phyloP scores from a whole-genome alignment of 768 basidiomycete species.

The Hemileccinum impolitum region DNA sequence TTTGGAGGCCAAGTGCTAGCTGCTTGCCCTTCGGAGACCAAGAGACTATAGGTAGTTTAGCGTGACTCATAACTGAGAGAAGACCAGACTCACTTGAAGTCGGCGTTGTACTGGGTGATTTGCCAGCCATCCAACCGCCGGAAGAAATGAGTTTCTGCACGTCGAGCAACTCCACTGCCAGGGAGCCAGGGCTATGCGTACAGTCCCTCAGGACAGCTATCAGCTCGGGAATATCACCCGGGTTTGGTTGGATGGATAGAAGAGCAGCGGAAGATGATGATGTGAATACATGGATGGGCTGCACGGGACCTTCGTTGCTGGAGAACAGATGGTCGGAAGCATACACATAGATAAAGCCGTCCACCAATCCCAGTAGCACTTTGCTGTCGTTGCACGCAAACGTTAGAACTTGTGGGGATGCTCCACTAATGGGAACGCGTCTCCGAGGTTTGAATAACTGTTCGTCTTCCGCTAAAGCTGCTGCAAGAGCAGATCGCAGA shows the following conservation, averaged over 20 bases:
- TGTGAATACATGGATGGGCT: constrained; percentile 48
- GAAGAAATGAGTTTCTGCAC: constrained; percentile 43
- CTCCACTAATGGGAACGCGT: constrained; percentile 40
- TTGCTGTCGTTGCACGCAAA: constrained; percentile 61
- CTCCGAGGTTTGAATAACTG: constrained; percentile 51
- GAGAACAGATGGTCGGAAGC: constrained; percentile 53
- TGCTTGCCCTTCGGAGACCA: constrained; percentile 91
- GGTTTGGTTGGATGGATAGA: constrained; percentile 61
- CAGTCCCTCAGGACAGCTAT: constrained; percentile 56
- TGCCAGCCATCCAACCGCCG: constrained; percentile 54
- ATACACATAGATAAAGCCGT: constrained; percentile 59
- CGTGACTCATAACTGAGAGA: neutral
- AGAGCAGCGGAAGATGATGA: constrained; percentile 42
- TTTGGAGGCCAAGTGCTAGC: constrained; percentile 67
- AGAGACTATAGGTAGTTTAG: constrained; percentile 47
- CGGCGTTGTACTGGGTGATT: constrained; percentile 48
- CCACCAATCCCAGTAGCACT: constrained; percentile 54
- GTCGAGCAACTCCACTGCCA: constrained; percentile 59
- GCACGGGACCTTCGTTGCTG: constrained; percentile 37
- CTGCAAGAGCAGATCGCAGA: constrained; percentile 51
- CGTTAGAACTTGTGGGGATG: constrained; percentile 49
- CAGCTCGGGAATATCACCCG: constrained; percentile 53
- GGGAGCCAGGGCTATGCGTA: constrained; percentile 31
- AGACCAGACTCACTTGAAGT: constrained; percentile 50
- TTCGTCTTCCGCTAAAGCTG: constrained; percentile 37